Evolutionary conservation across 1,284 basidiomycete genomes (phyloP), one percentile per base, ranked within the genome.

Genomic region (Bjerkandera adusta): DNA sequence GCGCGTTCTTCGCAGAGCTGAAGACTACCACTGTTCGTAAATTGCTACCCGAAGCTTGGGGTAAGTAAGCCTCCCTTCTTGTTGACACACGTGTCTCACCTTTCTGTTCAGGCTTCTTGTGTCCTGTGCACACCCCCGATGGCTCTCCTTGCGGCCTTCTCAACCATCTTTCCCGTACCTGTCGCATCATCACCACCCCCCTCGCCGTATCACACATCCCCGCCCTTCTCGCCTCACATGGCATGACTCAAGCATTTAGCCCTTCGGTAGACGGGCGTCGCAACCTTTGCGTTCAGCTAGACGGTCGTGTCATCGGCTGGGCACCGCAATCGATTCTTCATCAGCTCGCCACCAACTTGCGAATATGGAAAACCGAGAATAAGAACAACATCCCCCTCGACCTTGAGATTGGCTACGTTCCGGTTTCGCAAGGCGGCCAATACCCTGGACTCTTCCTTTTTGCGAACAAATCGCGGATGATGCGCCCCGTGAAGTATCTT

Each of bases 21-120:
- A 99, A 99, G 76, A 99, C 97, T 1, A 99, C 97, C 0, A 88
- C 94, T 18, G 97, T 99, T 39, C 89, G 97, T 60, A 99, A 99
- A 69, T 73, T 99, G 50, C 74, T 99, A 16, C 97, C 97, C 11
- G 97, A 99, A 71, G 92, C 97, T 29, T 99, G 97, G 97, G 96
- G 90, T 90, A 60, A 55, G 78, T 63, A 15, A 18, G n/a, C n/a
- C n/a, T n/a, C n/a, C 2, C 12, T 27, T 15, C 26, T 30, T 35
- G 16, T 10, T 47, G 35, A 18, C 15, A 29, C 5, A 25, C 13
- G 12, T 3, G 6, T 25, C 5, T 10, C 24, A 55, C 36, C 3
- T 45, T 33, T 45, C 46, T 16, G 47, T 45, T 15, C 46, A 91
- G 89, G 96, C 47, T 99, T 99, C 76, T 72, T 99, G 8, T 99